Evolutionary conservation across 192 early-diverging fungal genomes (phyloP).

Genomic region (Spinellus fusiger): DNA sequence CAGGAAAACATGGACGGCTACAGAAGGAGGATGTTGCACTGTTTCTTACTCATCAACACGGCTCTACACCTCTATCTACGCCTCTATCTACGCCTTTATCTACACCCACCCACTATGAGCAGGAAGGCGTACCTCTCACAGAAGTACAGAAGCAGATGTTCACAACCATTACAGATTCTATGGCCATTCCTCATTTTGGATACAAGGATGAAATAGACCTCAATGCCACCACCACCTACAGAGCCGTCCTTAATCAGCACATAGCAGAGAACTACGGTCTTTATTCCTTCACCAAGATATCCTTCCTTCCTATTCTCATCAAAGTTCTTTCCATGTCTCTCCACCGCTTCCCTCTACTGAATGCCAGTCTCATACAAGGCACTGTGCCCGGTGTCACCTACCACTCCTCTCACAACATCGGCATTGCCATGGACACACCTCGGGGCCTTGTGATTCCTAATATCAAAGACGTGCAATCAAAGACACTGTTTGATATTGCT

Average conservation of each 20-base stretch:
- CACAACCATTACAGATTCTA: slow-evolving; percentile 88
- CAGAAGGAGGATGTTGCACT: no score
- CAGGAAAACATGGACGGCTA: no score
- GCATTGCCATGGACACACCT: slow-evolving; percentile 97
- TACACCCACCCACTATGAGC: no score
- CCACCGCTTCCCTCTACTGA: slow-evolving; percentile 79
- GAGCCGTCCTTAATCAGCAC: slow-evolving; percentile 59
- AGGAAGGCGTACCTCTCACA: slow-evolving; percentile 55
- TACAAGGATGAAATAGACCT: slow-evolving; percentile 88
- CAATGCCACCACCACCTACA: slow-evolving; percentile 58
- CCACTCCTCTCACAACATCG: slow-evolving; percentile 82
- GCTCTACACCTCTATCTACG: no score
- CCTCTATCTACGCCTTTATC: no score
- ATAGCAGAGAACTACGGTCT: slow-evolving; percentile 42
- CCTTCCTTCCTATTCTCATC: slow-evolving; percentile 94
- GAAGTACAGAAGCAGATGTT: slow-evolving; percentile 96
- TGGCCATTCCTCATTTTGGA: slow-evolving; percentile 90
- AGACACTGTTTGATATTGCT: slow-evolving; percentile 88
- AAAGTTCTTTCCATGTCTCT: slow-evolving; percentile 85
- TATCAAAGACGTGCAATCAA: slow-evolving; percentile 83
- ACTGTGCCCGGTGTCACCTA: slow-evolving; percentile 53
- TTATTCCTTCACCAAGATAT: slow-evolving; percentile 65
- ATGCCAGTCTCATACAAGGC: slow-evolving; percentile 50
- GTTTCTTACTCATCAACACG: no score
- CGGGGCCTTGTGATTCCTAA: slow-evolving; percentile 89